Percentiles rank a stretch among this genome's conserved stretches.
Conservation (phyloP, 2,329 filamentous ascomycete genomes). For the Huntiella bhutanensis region DNA sequence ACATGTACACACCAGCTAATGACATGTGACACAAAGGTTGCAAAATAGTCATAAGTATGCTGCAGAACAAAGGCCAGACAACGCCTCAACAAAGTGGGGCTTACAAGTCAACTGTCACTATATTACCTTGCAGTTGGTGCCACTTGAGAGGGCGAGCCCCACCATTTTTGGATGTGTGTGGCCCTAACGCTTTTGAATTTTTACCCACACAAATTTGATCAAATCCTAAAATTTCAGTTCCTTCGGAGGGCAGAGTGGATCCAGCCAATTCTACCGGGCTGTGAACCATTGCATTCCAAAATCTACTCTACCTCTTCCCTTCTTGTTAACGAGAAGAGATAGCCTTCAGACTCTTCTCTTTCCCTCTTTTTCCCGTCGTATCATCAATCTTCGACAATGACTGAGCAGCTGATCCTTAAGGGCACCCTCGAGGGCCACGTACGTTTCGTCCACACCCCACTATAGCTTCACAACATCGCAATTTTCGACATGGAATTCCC, state of each 20-base stretch:
- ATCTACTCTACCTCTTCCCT: constrained; percentile 11
- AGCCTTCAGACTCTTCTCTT: constrained; percentile 13
- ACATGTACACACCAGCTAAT: too few relatives aligned
- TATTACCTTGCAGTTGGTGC: background rate
- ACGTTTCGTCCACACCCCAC: constrained; percentile 23
- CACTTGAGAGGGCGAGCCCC: constrained; percentile 2
- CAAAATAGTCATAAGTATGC: too few relatives aligned
- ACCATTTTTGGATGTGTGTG: constrained; percentile 11
- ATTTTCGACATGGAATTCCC: background rate
- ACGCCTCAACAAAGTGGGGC: constrained; percentile 2
- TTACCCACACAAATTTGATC: constrained; percentile 12
- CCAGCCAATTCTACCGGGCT: constrained; percentile 11
- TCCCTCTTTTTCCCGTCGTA: constrained; percentile 11
- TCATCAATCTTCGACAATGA: constrained; percentile 33
- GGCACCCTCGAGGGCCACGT: constrained; percentile 95
- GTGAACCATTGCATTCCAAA: constrained; percentile 11
- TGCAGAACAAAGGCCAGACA: background rate
- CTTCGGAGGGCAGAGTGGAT: constrained; percentile 11
- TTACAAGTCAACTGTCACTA: background rate
- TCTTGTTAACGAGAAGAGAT: constrained; percentile 12
- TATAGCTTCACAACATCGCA: too few relatives aligned
- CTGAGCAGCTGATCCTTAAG: constrained; percentile 89
- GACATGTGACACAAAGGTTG: too few relatives aligned
- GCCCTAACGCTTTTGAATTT: constrained; percentile 12
- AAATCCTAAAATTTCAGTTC: constrained; percentile 11